Base-by-base conservation (phyloP, 805 yeast species). In the Pichia occidentalis region DNA sequence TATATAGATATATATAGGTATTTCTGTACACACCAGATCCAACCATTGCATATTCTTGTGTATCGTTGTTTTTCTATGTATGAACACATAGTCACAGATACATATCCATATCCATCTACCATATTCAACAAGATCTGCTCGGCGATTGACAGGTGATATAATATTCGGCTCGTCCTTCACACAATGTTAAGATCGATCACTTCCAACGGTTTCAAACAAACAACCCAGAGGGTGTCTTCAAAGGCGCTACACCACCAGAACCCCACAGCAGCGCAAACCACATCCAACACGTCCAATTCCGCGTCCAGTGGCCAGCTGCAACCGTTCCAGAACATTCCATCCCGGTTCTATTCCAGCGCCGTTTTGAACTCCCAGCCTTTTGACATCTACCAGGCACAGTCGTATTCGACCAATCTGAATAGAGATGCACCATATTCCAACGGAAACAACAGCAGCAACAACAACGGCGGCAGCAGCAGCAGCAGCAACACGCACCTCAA, bases 141-240 rank as follows among this genome's bases (percentile, higher is more conserved):
- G 22, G 22, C 13, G 22, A 13, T 13, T 7, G n/a, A 19, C n/a
- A 17, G 22, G 34, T 16, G 9, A 12, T 6, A 18, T 23, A 17
- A 31, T 23, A 28, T 32, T 26, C 28, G 35, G 35, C 35, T 28
- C 22, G 9, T 12, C 34, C 6, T 5, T 5, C 24, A n/a, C 24
- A 24, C n/a, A 29, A 58, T 58, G 63, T 46, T 58, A n/a, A 58
- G 61, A 50, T 38, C 54, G 17, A 29, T 57, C 27, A 56, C 61
- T 7, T 28, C 56, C 14, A 50, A 43, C 22, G 55, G 61, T 13
- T 39, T 57, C 26, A 57, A 55, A 28, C 63, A 58, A 39, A n/a
- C n/a, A n/a, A 53, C 60, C 14, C 63, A 58, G 32, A 46, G 61
- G 39, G 61, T 50, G 27, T 53, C 61, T 9, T 37, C 58, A 11